Evolutionary conservation across 371 early-diverging fungal species (phyloP).

Genomic region (Conidiobolus incongruus): DNA sequence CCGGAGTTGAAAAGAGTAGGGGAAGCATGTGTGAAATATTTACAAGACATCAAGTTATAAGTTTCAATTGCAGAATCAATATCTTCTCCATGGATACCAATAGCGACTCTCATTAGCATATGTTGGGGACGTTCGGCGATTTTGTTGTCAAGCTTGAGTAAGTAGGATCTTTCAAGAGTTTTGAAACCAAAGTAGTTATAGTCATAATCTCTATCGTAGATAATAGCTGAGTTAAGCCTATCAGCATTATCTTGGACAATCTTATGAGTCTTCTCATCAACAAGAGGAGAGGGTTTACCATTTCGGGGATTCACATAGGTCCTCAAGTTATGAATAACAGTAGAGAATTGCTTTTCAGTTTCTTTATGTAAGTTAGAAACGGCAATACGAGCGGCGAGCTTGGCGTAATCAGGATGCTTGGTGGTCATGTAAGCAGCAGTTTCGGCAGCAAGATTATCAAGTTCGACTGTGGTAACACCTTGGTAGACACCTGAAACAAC

Average conservation of each 20-base stretch:
- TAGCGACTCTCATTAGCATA: slow-evolving; percentile 95
- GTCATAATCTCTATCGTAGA: slow-evolving; percentile 87
- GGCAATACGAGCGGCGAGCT: slow-evolving; percentile 92
- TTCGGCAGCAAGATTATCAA: slow-evolving; percentile 93
- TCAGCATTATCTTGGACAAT: slow-evolving; percentile 54
- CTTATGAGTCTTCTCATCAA: slow-evolving; percentile 54
- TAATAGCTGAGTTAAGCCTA: slow-evolving; percentile 70
- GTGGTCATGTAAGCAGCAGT: slow-evolving; percentile 94
- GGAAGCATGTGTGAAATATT: slow-evolving; percentile 95
- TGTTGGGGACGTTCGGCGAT: slow-evolving; percentile 96
- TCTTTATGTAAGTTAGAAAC: slow-evolving; percentile 93
- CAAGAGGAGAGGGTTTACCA: slow-evolving; percentile 58
- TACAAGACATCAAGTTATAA: slow-evolving; percentile 85
- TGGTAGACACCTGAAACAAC: slow-evolving; percentile 68
- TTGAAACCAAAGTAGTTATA: slow-evolving; percentile 98
- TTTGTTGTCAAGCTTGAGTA: slow-evolving; percentile 63
- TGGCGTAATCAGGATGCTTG: slow-evolving; percentile 93
- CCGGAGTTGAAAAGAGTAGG: slow-evolving; percentile 98
- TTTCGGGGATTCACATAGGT: slow-evolving; percentile 74
- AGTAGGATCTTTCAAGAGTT: slow-evolving; percentile 91
- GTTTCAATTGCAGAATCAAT: slow-evolving; percentile 88
- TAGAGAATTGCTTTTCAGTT: slow-evolving; percentile 79
- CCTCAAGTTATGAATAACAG: slow-evolving; percentile 71
- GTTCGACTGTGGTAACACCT: slow-evolving; percentile 87
- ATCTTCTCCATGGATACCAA: slow-evolving; percentile 91